Percentiles rank a stretch among this genome's conserved stretches.
Conservation (phyloP, 2,329 filamentous ascomycete species). For the Exserohilum rostratum region DNA sequence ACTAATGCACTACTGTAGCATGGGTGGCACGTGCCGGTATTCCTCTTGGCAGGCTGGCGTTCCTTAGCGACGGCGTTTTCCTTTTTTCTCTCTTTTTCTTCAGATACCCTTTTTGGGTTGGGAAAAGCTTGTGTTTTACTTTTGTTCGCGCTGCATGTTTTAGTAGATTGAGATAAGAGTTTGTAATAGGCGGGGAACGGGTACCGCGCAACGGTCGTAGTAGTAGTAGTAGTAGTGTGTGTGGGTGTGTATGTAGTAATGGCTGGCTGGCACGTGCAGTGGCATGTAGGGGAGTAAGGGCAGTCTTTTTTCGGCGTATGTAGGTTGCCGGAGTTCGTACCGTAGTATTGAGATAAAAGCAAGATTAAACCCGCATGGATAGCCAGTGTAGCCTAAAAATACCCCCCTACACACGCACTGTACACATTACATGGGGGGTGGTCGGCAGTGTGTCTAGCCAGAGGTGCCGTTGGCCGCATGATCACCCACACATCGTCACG, state of each 20-base stretch:
- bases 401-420: not conserved
- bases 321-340: not conserved
- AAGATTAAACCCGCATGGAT: not conserved
- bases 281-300: not conserved
- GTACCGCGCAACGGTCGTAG: not conserved
- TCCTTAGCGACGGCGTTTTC: slow-evolving; percentile 37
- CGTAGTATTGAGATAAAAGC: not conserved
- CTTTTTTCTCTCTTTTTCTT: not conserved
- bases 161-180: slow-evolving; percentile 9
- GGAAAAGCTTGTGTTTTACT: slow-evolving; percentile 1
- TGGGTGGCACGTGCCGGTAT: slow-evolving; percentile 4
- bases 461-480: slow-evolving; percentile 2
- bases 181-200: slow-evolving; percentile 9
- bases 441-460: not conserved
- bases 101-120: slow-evolving; percentile 1
- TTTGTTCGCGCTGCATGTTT: slow-evolving; percentile 3
- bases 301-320: not conserved
- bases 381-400: not conserved
- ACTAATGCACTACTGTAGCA: slow-evolving; percentile 6
- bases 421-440: not conserved
- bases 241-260: not conserved
- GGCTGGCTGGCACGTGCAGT: not conserved
- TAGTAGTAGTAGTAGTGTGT: not conserved
- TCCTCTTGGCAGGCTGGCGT: not conserved
- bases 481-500: slow-evolving; percentile 8